phyloP scores from a whole-genome alignment of 257 asterid genomes.

The Leonotis leonurus region DNA sequence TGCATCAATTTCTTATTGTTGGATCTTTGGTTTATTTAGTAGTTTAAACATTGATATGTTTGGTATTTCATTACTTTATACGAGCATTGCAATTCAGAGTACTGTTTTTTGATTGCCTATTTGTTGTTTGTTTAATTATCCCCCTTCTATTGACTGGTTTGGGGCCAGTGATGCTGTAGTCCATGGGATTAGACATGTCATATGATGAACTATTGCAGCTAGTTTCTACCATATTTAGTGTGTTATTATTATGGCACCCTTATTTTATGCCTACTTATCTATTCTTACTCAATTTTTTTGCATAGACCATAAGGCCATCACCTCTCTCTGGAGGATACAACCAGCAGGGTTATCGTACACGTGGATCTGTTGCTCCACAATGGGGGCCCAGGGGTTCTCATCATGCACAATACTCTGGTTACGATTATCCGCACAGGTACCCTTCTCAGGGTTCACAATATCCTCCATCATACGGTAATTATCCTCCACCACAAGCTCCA shows the following conservation, averaged over 20 bases:
- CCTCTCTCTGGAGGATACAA: conserved; percentile 65
- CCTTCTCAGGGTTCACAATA: conserved; percentile 69
- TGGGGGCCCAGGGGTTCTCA: conserved; percentile 88
- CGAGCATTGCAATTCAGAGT: neutral
- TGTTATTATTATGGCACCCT: no score
- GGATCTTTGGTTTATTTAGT: neutral
- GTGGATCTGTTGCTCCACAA: conserved; percentile 66
- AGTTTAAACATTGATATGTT: neutral
- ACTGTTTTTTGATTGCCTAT: neutral
- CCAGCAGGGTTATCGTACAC: conserved; percentile 78
- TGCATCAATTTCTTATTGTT: neutral
- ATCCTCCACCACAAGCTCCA: conserved; percentile 72
- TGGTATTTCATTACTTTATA: neutral
- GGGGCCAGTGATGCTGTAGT: neutral
- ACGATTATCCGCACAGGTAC: conserved; percentile 73
- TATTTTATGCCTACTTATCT: neutral
- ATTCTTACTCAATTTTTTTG: conserved; percentile 12
- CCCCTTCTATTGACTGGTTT: neutral
- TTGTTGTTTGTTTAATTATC: neutral
- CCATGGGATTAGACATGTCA: neutral
- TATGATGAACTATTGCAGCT: conserved; percentile 3
- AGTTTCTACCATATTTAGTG: neutral
- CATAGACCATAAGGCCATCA: conserved; percentile 61
- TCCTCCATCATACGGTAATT: conserved; percentile 65
- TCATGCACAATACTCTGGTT: conserved; percentile 54